Base-by-base conservation (phyloP, 352 stramenopile species). In the Globisporangium ultimum region DNA sequence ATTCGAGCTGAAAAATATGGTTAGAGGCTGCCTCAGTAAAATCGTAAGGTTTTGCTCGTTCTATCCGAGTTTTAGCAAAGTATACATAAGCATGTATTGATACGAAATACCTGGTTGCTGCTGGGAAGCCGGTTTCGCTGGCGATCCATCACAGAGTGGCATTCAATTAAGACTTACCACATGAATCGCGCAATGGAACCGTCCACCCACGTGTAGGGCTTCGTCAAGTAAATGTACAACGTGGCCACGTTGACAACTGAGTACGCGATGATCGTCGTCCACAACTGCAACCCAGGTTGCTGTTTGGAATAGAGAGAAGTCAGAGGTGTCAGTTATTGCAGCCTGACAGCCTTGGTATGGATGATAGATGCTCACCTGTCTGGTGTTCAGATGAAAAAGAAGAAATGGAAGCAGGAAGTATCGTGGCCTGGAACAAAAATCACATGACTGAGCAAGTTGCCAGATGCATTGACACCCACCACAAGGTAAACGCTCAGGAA, bases 361-460 rank as follows among this genome's bases (percentile, higher is more conserved):
- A n/a, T 22, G 18, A 59, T 20, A 0, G n/a, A 20, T 14, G 64
- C 78, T 56, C 72, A 93, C 86, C 61, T 75, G 76, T 42, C 72
- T 68, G 36, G 80, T 87, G 63, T 92, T 84, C 24, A 95, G 60
- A 50, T 95, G 86, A 18, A 92, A 67, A 1, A 93, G 40, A n/a
- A 90, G 66, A 55, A 90, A 92, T 18, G 86, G 86, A 28, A 95
- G 48, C 34, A 91, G 75, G 61, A 85, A 95, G 55, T 95, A 95
- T 8, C 86, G 84, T 21, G 81, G 83, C 53, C 85, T 94, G 61
- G 24, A 28, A 28, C 24, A 57, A 50, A 38, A 67, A 21, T 38
- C 13, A 50, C 17, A 40, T 9, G 18, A 38, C 12, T 41, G 51
- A 21, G 13, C 8, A 2, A 22, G 3, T 5, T 36, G 28, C 28